Evolutionary conservation across 1,284 basidiomycete species (phyloP), one percentile per base, ranked within the genome.

Genomic region (Abortiporus biennis): DNA sequence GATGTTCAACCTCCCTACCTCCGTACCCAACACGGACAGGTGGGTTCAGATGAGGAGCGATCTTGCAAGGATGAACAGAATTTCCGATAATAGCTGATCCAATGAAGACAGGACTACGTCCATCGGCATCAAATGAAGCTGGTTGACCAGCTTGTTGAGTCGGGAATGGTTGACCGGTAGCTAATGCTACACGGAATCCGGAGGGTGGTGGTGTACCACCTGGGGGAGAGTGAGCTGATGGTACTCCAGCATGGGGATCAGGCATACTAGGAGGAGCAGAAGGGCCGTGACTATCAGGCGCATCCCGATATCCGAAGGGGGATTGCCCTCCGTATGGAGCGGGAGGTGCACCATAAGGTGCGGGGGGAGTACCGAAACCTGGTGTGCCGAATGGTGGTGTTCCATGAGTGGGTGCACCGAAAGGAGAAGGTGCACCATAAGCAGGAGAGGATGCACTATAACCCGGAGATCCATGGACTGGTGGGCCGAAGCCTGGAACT

Each of bases 51-150:
- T 67, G 58, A 11, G 79, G 75, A 3, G 64, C 75, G 54, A 89
- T 75, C 66, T 89, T 89, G 72, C 86, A 88, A 6, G 85, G 85
- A 49, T 89, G 85, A 2, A 88, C 81, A 0, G 78, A 74, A 49
- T 67, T 67, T 35, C 68, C 65, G 52, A 85, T 68, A 36, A 87
- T 63, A 13, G 83, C 85, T 9, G 81, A 85, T 19, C 85, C 86
- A 25, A 89, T 50, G 64, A 71, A 89, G 47, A 88, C 55, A 6
- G 82, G 79, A 11, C 69, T 72, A 15, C 35, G 42, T 6, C 75
- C 73, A 54, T 80, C 75, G 2, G 63, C 57, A 54, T 86, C 83
- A 40, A 58, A 53, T 52, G 67, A 74, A 8, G 72, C 70, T 1
- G 79, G 70, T 3, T 44, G 59, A 20, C 72, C 76, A 36, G 69